Percentiles rank a stretch among this genome's conserved stretches.
phyloP scores from a whole-genome alignment of 139 green algal species.

The Spirogloea muscicola region DNA sequence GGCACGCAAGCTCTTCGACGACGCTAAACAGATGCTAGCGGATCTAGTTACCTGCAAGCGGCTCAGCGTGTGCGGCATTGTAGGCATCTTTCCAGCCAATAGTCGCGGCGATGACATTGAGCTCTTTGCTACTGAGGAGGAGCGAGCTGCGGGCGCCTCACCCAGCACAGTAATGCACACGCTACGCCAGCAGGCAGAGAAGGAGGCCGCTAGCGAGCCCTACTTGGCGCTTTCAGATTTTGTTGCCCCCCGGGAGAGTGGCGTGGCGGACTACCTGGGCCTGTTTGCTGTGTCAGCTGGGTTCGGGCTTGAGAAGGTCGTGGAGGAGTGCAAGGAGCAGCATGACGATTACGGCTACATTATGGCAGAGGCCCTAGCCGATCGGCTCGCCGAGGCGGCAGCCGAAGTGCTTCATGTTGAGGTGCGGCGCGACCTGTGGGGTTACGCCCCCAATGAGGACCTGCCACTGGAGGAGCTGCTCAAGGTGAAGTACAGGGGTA shows the following conservation, averaged over 20 bases:
- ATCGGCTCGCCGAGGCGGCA: conserved; percentile 92
- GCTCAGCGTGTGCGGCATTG: conserved; percentile 73
- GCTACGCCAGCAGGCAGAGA: conserved; percentile 78
- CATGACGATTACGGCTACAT: conserved; percentile 76
- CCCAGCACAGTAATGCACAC: conserved; percentile 49
- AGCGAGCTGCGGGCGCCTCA: conserved; percentile 27
- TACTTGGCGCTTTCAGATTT: conserved; percentile 93
- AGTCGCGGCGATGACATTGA: conserved; percentile 89
- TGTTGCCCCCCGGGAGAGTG: conserved; percentile 76
- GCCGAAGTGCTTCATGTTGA: conserved; percentile 89
- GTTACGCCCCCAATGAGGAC: conserved; percentile 85
- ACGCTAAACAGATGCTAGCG: conserved; percentile 64
- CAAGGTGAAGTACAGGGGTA: conserved; percentile 98
- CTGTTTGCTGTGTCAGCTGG: conserved; percentile 78
- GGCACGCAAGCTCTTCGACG: conserved; percentile 92
- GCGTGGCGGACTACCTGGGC: conserved; percentile 87
- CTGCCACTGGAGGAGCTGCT: conserved; percentile 86
- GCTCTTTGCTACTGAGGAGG: conserved; percentile 63
- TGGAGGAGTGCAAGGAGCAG: conserved; percentile 66
- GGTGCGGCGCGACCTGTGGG: conserved; percentile 84
- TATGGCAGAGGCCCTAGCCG: conserved; percentile 94
- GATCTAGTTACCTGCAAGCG: conserved; percentile 80
- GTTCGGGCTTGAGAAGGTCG: conserved; percentile 80
- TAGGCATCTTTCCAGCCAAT: conserved; percentile 87
- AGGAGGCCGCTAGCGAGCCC: conserved; percentile 58